Conservation (phyloP, 2,329 filamentous ascomycete genomes). For the Xylaria sp. region DNA sequence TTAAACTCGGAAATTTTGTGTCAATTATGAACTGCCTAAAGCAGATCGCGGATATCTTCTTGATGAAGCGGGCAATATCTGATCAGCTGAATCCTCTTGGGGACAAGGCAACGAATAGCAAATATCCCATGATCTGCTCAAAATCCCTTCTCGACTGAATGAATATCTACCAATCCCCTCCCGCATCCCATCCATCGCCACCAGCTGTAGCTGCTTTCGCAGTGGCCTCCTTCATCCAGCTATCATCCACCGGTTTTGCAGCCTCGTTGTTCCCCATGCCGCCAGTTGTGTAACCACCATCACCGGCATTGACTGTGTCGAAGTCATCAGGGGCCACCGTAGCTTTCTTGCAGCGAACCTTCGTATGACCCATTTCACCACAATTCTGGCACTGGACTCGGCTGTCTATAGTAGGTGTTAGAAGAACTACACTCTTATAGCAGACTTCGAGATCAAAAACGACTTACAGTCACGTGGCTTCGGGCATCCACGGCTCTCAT, state of each 20-base stretch:
- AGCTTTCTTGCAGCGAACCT: constrained; percentile 45
- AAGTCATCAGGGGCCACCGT: constrained; percentile 26
- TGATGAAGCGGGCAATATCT: constrained; percentile 2
- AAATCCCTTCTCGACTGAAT: background rate
- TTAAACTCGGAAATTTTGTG: too few relatives aligned
- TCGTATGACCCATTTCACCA: constrained; percentile 52
- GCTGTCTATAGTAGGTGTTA: constrained; percentile 46
- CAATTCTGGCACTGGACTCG: constrained; percentile 66
- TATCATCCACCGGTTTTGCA: background rate
- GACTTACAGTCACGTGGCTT: constrained; percentile 61
- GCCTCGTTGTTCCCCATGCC: constrained; percentile 11
- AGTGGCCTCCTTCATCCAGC: constrained; percentile 12
- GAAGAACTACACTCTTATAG: constrained; percentile 5
- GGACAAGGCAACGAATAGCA: constrained; percentile 7
- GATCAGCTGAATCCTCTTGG: constrained; percentile 9
- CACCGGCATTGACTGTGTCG: background rate
- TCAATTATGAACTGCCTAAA: constrained; percentile 4
- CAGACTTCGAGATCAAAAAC: background rate
- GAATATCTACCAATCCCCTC: background rate
- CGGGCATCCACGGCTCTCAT: constrained; percentile 56
- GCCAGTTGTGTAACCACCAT: background rate
- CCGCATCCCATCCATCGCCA: background rate
- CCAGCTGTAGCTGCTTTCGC: background rate
- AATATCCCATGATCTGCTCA: background rate
- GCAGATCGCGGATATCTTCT: constrained; percentile 6